A percentile compares a stretch with the other conserved stretches of the same genome.
Conservation (phyloP, 1,284 basidiomycete species). For the Microbotryum saponariae region DNA sequence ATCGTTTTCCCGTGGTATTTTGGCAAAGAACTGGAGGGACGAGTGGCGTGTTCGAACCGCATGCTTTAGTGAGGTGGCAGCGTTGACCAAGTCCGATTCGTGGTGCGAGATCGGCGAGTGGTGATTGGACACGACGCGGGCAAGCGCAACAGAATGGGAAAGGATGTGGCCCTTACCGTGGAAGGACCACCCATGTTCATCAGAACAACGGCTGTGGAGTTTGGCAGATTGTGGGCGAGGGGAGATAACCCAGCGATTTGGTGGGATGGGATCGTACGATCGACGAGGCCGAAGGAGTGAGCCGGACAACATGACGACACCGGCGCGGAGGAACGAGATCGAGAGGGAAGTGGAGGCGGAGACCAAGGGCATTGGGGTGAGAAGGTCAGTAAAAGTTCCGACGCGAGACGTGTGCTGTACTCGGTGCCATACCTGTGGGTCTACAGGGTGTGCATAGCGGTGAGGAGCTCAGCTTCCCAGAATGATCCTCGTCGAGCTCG, state of each 20-base stretch:
- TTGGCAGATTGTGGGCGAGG: background rate
- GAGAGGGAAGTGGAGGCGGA: background rate
- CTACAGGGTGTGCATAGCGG: background rate
- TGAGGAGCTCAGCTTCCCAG: background rate
- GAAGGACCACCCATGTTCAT: constrained; percentile 98
- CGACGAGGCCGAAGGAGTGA: background rate
- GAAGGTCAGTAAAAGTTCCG: background rate
- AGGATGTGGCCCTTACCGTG: constrained; percentile 52
- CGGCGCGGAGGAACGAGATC: background rate
- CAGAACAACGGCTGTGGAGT: constrained; percentile 75
- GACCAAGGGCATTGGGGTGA: background rate
- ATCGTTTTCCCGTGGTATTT: background rate
- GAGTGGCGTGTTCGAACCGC: background rate
- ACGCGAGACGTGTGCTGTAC: too few relatives aligned
- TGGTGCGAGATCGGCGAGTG: constrained; percentile 4
- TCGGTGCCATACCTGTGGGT: background rate
- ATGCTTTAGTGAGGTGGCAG: constrained; percentile 50
- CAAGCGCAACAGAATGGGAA: background rate
- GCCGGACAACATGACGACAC: background rate
- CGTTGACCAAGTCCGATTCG: constrained; percentile 45
- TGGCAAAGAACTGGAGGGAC: too few relatives aligned
- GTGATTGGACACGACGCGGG: background rate
- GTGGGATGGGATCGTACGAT: background rate
- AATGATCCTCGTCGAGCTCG: background rate
- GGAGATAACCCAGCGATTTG: background rate